A percentile compares a stretch with the other conserved stretches of the same genome.
Evolutionary conservation across 495 filamentous ascomycete species (phyloP).

Genomic region (Talaromyces adpressus): DNA sequence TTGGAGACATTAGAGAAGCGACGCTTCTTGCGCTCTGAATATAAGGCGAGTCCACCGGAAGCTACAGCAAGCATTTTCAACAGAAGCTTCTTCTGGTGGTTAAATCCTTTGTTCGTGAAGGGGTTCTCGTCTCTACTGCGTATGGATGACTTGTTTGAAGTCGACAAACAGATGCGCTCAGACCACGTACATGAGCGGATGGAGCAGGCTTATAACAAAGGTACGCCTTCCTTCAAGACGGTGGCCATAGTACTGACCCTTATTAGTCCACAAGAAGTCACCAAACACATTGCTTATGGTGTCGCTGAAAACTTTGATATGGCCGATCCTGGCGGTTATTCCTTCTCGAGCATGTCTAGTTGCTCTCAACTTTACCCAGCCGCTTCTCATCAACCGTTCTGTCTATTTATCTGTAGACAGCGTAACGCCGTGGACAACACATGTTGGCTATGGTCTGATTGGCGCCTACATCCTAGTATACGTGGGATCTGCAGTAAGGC

Average conservation of each 20-base stretch:
- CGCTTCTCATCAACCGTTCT: slow-evolving; percentile 52
- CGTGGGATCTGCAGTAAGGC: slow-evolving; percentile 42
- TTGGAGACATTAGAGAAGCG: slow-evolving; percentile 52
- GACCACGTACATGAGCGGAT: slow-evolving; percentile 31
- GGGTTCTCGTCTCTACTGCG: slow-evolving; percentile 40
- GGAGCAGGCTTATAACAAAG: slow-evolving; percentile 23
- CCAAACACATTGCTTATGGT: slow-evolving; percentile 39
- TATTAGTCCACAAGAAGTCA: slow-evolving; percentile 22
- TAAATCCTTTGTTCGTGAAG: slow-evolving; percentile 45
- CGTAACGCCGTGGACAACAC: slow-evolving; percentile 27
- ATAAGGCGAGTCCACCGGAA: slow-evolving; percentile 46
- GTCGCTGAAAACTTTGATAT: slow-evolving; percentile 38
- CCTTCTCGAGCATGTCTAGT: slow-evolving; percentile 47
- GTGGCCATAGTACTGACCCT: not conserved
- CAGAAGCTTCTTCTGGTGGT: slow-evolving; percentile 49
- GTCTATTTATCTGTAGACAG: slow-evolving; percentile 40
- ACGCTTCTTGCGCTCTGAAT: slow-evolving; percentile 35
- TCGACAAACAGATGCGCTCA: slow-evolving; percentile 38
- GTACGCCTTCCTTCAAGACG: slow-evolving; percentile 4
- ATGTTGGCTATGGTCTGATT: slow-evolving; percentile 48
- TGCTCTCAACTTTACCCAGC: slow-evolving; percentile 57
- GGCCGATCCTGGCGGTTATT: slow-evolving; percentile 38
- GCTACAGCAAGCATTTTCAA: slow-evolving; percentile 49
- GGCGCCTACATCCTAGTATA: slow-evolving; percentile 45
- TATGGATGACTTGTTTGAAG: slow-evolving; percentile 34